phyloP scores from a whole-genome alignment of 2,329 filamentous ascomycete genomes.

The Diplodia mutila region DNA sequence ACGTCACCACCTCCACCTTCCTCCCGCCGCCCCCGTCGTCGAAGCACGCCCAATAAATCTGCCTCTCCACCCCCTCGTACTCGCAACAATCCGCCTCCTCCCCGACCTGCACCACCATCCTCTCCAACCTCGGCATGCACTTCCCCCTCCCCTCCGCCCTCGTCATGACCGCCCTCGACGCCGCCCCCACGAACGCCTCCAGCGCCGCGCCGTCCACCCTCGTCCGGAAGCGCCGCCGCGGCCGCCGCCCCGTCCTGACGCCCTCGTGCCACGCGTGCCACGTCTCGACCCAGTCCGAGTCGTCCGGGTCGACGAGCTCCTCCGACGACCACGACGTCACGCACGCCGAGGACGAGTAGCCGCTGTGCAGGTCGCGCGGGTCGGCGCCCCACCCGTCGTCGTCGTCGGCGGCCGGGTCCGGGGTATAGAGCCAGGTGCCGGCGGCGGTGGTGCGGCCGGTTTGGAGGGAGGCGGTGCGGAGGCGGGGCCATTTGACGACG shows the following conservation, averaged over 20 bases:
- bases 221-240: not conserved
- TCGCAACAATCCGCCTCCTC: not conserved
- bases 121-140: not conserved
- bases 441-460: conserved; percentile 7
- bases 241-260: not conserved
- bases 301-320: not conserved
- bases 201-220: not conserved
- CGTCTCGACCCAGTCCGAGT: conserved; percentile 4
- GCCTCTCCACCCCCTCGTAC: not conserved
- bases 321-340: not conserved
- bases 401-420: no score
- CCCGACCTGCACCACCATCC: not conserved
- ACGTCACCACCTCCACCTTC: not conserved
- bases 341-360: not conserved
- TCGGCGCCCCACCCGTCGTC: not conserved
- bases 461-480: not conserved
- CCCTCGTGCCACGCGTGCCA: not conserved
- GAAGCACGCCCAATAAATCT: not conserved
- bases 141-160: not conserved
- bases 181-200: not conserved
- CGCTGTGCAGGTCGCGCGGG: not conserved
- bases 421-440: not conserved
- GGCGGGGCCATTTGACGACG: not conserved
- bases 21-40: not conserved
- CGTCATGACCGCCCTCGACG: not conserved